Percentiles rank a stretch among this genome's conserved stretches.
Conservation (phyloP, 78 protist species). For the Cavenderia fasciculata region DNA sequence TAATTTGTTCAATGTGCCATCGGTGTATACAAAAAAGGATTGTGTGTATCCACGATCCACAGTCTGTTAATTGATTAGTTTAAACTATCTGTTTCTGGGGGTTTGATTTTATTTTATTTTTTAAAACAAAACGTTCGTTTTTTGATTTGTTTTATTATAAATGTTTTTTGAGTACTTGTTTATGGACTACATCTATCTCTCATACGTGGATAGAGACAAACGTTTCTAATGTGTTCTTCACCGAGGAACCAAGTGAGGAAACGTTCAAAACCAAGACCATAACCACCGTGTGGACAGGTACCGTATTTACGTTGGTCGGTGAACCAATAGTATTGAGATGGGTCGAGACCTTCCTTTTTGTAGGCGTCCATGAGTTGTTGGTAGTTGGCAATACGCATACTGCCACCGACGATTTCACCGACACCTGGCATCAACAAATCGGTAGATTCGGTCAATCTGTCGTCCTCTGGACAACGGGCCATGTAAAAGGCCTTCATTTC, state of each 20-base stretch:
- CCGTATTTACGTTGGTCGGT: conserved; percentile 96
- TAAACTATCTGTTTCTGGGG: no score
- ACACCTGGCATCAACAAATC: conserved; percentile 97
- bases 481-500: conserved; percentile 98
- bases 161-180: background rate
- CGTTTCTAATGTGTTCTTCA: conserved; percentile 92
- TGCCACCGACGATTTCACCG: conserved; percentile 98
- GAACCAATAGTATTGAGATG: conserved; percentile 96
- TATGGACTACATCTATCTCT: conserved; percentile 91
- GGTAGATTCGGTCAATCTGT: conserved; percentile 80
- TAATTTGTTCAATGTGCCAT: no score
- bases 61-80: no score
- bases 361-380: conserved; percentile 86
- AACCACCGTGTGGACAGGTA: conserved; percentile 97
- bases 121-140: no score
- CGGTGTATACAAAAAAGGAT: no score
- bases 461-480: conserved; percentile 84
- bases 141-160: no score
- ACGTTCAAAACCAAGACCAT: conserved; percentile 98
- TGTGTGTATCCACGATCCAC: no score
- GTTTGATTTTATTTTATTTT: no score
- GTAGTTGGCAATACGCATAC: conserved; percentile 91
- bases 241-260: conserved; percentile 92
- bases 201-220: conserved; percentile 93
- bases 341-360: conserved; percentile 89